Conservation (phyloP, 2,329 filamentous ascomycete species). For the Hyphodiscus sp. region DNA sequence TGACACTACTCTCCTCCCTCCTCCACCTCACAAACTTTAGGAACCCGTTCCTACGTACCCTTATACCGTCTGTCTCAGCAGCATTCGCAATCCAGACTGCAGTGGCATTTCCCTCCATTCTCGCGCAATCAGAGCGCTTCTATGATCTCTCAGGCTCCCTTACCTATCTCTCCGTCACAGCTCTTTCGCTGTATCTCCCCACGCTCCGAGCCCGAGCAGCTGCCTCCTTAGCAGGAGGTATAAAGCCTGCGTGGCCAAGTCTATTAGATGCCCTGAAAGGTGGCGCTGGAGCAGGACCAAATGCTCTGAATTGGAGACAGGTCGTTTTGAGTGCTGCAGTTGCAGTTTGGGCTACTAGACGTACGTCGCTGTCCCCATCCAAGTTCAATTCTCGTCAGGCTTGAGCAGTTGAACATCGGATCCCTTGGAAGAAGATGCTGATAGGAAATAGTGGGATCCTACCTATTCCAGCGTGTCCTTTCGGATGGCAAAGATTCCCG, state of each 20-base stretch:
- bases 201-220: conserved; percentile 48
- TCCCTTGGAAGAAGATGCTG: too few species aligned
- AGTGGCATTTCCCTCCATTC: conserved; percentile 55
- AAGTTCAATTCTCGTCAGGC: not conserved
- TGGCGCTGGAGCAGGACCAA: conserved; percentile 33
- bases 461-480: conserved; percentile 56
- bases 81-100: conserved; percentile 58
- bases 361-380: conserved; percentile 35
- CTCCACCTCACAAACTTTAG: conserved; percentile 56
- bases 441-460: conserved; percentile 47
- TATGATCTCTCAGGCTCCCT: conserved; percentile 62
- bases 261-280: conserved; percentile 39
- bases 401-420: not conserved
- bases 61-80: conserved; percentile 54
- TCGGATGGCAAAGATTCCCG: conserved; percentile 53
- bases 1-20: conserved; percentile 37
- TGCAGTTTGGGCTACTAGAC: conserved; percentile 54
- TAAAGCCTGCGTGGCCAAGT: conserved; percentile 39
- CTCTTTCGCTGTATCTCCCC: conserved; percentile 45
- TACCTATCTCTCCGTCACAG: conserved; percentile 41
- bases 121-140: conserved; percentile 55
- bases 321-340: conserved; percentile 47
- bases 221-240: conserved; percentile 34
- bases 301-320: conserved; percentile 56
- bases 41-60: conserved; percentile 54